phyloP scores from a whole-genome alignment of 1,284 basidiomycete species.

The Irpex lacteus region DNA sequence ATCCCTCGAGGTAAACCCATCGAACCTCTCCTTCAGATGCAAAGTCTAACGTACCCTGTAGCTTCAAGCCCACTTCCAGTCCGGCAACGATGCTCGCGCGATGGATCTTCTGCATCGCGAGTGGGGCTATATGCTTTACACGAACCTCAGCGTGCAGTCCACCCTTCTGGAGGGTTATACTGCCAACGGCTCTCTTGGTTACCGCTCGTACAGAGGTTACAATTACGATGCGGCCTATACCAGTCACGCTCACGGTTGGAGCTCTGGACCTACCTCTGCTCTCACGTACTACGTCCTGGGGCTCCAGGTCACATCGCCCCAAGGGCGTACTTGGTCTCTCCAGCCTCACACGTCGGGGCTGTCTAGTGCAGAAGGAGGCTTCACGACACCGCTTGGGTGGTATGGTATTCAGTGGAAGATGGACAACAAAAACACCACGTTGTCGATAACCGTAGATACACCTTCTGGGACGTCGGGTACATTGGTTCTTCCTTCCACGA shows the following conservation, averaged over 20 bases:
- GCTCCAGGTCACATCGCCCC: slow-evolving; percentile 36
- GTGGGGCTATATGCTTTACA: slow-evolving; percentile 57
- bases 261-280: slow-evolving; percentile 33
- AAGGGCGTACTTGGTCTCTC: slow-evolving; percentile 40
- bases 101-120: slow-evolving; percentile 46
- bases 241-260: slow-evolving; percentile 40
- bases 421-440: background rate
- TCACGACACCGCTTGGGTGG: slow-evolving; percentile 42
- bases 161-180: slow-evolving; percentile 51
- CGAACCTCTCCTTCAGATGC: background rate
- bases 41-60: slow-evolving; percentile 16
- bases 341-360: slow-evolving; percentile 40
- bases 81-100: slow-evolving; percentile 44
- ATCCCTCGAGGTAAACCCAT: slow-evolving; percentile 42
- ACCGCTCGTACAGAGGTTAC: slow-evolving; percentile 47
- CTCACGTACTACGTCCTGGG: slow-evolving; percentile 44
- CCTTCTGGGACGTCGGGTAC: slow-evolving; percentile 8
- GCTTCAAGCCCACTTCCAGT: slow-evolving; percentile 50
- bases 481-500: background rate
- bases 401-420: slow-evolving; percentile 34
- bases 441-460: slow-evolving; percentile 1
- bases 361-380: slow-evolving; percentile 37
- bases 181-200: slow-evolving; percentile 45
- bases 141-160: slow-evolving; percentile 47
- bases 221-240: slow-evolving; percentile 47